Conservation (phyloP, 768 basidiomycete species). For the Clavulina sp. region DNA sequence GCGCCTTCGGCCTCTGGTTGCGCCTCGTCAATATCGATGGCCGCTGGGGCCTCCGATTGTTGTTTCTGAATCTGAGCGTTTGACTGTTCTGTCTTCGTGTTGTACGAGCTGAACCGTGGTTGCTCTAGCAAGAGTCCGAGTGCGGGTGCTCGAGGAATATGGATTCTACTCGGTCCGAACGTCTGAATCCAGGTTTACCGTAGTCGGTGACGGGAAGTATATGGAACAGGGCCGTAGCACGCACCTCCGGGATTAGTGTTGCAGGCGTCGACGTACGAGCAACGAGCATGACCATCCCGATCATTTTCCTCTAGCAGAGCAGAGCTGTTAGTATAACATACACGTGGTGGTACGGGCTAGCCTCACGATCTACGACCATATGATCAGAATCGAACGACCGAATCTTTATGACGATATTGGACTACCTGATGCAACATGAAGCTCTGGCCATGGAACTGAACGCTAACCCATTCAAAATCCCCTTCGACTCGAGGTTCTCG, state of each 20-base stretch:
- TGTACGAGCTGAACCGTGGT: conserved; percentile 26
- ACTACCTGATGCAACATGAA: conserved; percentile 98
- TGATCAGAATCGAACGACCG: conserved; percentile 11
- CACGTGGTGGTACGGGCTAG: too few relatives aligned
- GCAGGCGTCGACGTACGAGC: conserved; percentile 61
- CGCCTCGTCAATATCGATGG: conserved; percentile 15
- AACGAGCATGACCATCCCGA: conserved; percentile 63
- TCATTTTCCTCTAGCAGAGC: conserved; percentile 79
- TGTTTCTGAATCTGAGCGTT: conserved; percentile 25
- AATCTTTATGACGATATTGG: conserved; percentile 4
- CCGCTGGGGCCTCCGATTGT: conserved; percentile 8
- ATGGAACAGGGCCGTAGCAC: not conserved
- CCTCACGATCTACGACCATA: conserved; percentile 11
- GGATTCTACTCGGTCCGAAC: conserved; percentile 58
- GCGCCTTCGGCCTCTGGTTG: conserved; percentile 19
- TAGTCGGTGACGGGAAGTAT: not conserved
- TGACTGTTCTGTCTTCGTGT: conserved; percentile 16
- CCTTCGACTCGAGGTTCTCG: conserved; percentile 78
- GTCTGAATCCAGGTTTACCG: conserved; percentile 22
- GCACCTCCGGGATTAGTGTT: conserved; percentile 55
- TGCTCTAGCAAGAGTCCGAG: conserved; percentile 78
- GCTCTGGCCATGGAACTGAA: conserved; percentile 89
- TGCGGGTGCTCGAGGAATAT: conserved; percentile 91
- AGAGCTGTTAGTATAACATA: too few relatives aligned
- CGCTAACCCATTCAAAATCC: conserved; percentile 86